Conservation (phyloP, 371 early-diverging fungal genomes). For the Sporodiniella umbellata region DNA sequence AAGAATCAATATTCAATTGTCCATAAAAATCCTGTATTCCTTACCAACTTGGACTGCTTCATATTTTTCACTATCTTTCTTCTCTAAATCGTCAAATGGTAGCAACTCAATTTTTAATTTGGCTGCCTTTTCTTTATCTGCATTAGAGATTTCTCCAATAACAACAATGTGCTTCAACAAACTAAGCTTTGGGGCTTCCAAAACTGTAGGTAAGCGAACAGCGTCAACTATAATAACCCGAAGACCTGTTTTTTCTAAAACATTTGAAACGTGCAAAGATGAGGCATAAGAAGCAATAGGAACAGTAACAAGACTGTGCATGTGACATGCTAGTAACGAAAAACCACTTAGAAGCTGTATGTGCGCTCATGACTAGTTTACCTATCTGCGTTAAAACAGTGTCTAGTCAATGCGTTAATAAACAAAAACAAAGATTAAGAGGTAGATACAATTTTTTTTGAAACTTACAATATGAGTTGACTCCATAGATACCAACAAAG, state of each 20-base stretch:
- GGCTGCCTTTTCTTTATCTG: conserved; percentile 13
- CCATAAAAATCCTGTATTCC: neutral
- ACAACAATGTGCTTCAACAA: conserved; percentile 29
- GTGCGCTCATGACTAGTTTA: conserved; percentile 8
- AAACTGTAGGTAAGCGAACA: conserved; percentile 12
- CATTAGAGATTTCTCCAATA: conserved; percentile 19
- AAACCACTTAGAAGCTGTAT: neutral
- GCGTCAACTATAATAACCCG: conserved; percentile 29
- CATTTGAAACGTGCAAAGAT: conserved; percentile 26
- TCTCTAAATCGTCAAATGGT: conserved; percentile 31
- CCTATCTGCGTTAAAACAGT: conserved; percentile 38
- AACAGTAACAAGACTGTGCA: conserved; percentile 36
- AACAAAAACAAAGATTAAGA: too few species aligned
- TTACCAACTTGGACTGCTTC: conserved; percentile 33
- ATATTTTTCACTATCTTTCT: conserved; percentile 7
- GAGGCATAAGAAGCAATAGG: conserved; percentile 37
- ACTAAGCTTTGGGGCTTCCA: conserved; percentile 14
- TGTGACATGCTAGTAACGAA: conserved; percentile 32
- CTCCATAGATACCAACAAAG: conserved; percentile 52
- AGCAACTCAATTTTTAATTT: conserved; percentile 21
- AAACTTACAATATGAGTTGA: conserved; percentile 49
- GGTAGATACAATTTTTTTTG: too few species aligned
- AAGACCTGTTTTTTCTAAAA: conserved; percentile 23
- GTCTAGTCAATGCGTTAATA: conserved; percentile 11
- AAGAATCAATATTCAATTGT: neutral